Evolutionary conservation across 2,329 filamentous ascomycete species (phyloP), one percentile per base, ranked within the genome.

Genomic region (Conoideocrella luteorostrata): DNA sequence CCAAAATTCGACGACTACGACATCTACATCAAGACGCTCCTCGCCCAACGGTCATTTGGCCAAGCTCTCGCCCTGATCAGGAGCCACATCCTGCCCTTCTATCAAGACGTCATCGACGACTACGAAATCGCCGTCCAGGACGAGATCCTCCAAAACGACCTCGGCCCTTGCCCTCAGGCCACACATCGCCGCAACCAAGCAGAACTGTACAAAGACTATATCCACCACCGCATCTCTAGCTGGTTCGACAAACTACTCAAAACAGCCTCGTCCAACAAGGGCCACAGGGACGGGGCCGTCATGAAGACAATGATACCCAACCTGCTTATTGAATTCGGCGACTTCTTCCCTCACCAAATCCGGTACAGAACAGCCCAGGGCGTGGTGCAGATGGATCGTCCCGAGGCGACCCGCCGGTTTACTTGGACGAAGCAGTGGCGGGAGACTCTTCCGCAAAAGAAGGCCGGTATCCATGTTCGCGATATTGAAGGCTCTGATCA

Each of bases 1-100:
- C 80, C 82, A 0, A 75, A 67, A 0, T 71, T 86, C 47, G 63
- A 71, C 12, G 75, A 84, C 60, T 76, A 76, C 57, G 62, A 70
- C 52, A 53, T 67, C 35, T 60, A 68, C 49, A 55, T 71, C 56
- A 67, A 67, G 39, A 52, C 59, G 1, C 61, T 71, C 28, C 58
- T 74, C 43, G 39, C 44, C 10, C 48, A 52, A 40, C 52, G 53
- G 12, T 47, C 43, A 18, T 47, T 62, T 18, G 54, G 51, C 23
- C 56, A 46, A 24, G 65, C 69, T 4, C 49, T 70, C 32, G 49
- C 54, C 9, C 56, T 64, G 36, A 66, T 75, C 43, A 59, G 65
- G 17, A 53, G 60, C 29, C 60, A 67, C 50, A 61, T 67, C 48
- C 57, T 70, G 13, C 70, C 70, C 1, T 59, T 69, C 51, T 61